Conservation (phyloP, 2,329 filamentous ascomycete species). For the Colletotrichum neosansevieriae region DNA sequence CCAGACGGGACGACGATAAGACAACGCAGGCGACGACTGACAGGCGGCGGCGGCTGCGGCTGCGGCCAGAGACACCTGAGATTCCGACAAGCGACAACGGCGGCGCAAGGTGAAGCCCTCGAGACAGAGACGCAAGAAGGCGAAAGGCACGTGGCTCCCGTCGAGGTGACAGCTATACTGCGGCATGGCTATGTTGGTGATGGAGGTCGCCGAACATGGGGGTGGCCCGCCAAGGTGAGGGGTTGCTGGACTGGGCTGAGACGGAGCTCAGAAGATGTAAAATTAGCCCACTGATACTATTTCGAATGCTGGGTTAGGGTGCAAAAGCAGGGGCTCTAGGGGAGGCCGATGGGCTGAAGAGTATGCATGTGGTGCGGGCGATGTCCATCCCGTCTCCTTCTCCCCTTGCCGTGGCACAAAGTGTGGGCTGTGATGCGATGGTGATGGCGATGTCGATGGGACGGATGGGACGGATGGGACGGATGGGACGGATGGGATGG, state of each 20-base stretch:
- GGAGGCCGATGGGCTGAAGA: slow-evolving; percentile 2
- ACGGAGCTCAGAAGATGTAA: slow-evolving; percentile 18
- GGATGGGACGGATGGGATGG: slow-evolving; percentile 3
- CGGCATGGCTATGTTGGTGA: slow-evolving; percentile 1
- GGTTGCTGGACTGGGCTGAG: slow-evolving; percentile 13
- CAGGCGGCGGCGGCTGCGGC: background rate
- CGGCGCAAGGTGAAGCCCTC: background rate
- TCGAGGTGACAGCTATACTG: slow-evolving; percentile 6
- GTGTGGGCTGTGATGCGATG: too few relatives aligned
- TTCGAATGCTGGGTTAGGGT: slow-evolving; percentile 26
- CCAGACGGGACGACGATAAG: background rate
- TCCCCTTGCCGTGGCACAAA: too few relatives aligned
- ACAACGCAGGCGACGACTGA: background rate
- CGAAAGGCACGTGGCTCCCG: slow-evolving; percentile 7
- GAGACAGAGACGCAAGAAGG: background rate
- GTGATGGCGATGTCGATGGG: too few relatives aligned
- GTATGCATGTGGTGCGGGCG: background rate
- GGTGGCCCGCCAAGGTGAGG: slow-evolving; percentile 5
- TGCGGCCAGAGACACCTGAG: background rate
- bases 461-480: background rate
- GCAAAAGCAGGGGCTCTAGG: background rate
- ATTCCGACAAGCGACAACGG: slow-evolving; percentile 1
- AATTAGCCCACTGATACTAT: slow-evolving; percentile 36
- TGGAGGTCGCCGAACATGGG: background rate
- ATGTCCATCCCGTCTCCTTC: too few relatives aligned